These are phyloP conservation scores for Pleodorina starrii DNA, from an alignment of 139 green algal genomes.

Conservation along the genomic window DNA sequence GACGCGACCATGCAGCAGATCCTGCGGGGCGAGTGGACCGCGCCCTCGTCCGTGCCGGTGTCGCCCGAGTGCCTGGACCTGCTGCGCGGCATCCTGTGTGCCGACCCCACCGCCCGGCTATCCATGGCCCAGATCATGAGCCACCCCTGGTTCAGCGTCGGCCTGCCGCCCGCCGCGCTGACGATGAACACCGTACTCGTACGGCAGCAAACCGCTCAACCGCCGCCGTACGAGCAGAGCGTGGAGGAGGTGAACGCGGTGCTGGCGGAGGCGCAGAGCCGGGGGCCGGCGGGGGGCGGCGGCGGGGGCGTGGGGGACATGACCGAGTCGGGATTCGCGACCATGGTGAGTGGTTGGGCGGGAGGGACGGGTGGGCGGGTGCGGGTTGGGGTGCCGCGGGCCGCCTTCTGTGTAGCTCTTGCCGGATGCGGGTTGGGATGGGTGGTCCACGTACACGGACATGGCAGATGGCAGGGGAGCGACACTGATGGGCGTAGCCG, in stretches of 20 bases:
- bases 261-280: conserved; percentile 39
- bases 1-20: conserved; percentile 68
- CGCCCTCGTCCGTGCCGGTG: conserved; percentile 37
- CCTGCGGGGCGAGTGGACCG: conserved; percentile 58
- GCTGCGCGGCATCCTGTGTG: conserved; percentile 56
- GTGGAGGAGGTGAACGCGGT: conserved; percentile 46
- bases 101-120: conserved; percentile 75
- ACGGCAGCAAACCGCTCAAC: conserved; percentile 24
- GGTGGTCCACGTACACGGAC: too few species aligned
- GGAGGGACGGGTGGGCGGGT: background rate
- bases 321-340: conserved; percentile 27
- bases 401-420: too few species aligned
- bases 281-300: background rate
- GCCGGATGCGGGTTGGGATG: too few species aligned
- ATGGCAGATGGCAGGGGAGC: too few species aligned
- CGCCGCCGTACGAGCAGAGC: conserved; percentile 45
- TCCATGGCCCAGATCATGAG: conserved; percentile 80
- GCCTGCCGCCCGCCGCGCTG: conserved; percentile 58
- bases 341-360: conserved; percentile 8
- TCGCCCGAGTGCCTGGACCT: conserved; percentile 56
- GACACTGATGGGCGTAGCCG: too few species aligned
- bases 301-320: conserved; percentile 5
- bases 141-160: conserved; percentile 82
- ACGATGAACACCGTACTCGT: conserved; percentile 63
- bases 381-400: background rate